Evolutionary conservation across 1,284 basidiomycete genomes (phyloP), one percentile per base, ranked within the genome.

Genomic region (Xerocomus cyaneibrunnescens): DNA sequence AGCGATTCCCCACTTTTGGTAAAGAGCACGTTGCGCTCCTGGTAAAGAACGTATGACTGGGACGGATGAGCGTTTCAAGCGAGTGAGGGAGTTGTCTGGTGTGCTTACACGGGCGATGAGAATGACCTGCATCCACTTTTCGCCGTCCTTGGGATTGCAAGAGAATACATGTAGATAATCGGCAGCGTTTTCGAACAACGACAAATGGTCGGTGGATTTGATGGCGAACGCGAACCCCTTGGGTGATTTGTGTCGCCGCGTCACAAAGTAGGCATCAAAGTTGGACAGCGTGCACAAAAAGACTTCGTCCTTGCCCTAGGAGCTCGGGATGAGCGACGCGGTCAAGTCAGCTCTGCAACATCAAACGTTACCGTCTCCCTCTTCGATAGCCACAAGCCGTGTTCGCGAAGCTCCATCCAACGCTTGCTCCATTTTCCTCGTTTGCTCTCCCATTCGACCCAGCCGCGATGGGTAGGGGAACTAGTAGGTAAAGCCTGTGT

Each of bases 361-460:
- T 27, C 23, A 50, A 43, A 22, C 70, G 78, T 52, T 62, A 92
- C 91, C 67, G 83, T 87, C 51, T 95, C 90, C 23, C 89, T 86
- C 72, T 95, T 96, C 25, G 89, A 86, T 30, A 94, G 65, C 78
- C 85, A 95, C 43, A 96, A 68, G 51, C 84, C 82, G 56, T 94
- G 91, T 62, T 94, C 91, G 37, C 87, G 80, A 25, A 95, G 79
- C 63, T 88, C 84, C 62, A 96, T 75, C 82, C 85, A 94, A 25
- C 92, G 81, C 70, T 94, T 96, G 53, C 76, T 85, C 94, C 94
- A 97, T 70, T 95, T 95, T 35, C 92, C 92, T 53, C 86, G 83
- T 72, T 93, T 94, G 48, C 76, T 77, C 73, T 95, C 90, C 77
- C 85, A 87, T 68, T 94, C 89, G 16, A 95, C 81, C 67, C 85